Conservation (phyloP, 2,329 filamentous ascomycete genomes). For the Beauveria varroae region DNA sequence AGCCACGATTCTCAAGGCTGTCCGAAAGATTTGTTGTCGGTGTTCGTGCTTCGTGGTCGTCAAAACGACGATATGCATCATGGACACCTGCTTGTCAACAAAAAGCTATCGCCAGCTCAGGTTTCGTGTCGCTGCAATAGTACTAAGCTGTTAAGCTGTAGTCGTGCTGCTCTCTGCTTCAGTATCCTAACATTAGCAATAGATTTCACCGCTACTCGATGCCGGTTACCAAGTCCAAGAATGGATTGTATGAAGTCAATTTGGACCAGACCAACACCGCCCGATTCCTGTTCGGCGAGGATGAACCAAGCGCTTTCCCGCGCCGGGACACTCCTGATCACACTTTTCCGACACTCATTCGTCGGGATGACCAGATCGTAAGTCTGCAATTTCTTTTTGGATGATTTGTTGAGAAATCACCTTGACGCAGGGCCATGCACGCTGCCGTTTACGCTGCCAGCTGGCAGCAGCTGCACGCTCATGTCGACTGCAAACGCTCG, state of each 20-base stretch:
- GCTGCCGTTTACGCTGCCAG: background rate
- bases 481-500: background rate
- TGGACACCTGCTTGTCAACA: background rate
- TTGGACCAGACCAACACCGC: constrained; percentile 80
- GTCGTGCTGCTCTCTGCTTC: background rate
- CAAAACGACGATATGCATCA: background rate
- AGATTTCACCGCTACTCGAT: constrained; percentile 90
- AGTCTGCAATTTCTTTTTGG: constrained; percentile 21
- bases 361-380: constrained; percentile 53
- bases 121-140: background rate
- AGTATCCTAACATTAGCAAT: constrained; percentile 15
- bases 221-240: constrained; percentile 70
- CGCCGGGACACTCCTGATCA: constrained; percentile 62
- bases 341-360: constrained; percentile 77
- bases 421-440: background rate
- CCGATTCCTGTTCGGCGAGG: constrained; percentile 78
- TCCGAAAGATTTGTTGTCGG: background rate
- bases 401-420: background rate
- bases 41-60: background rate
- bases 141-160: background rate
- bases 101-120: background rate
- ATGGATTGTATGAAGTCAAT: constrained; percentile 57
- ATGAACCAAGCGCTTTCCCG: constrained; percentile 48
- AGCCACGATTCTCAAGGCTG: background rate
- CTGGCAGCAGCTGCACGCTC: constrained; percentile 3